Percentiles rank a stretch among this genome's conserved stretches.
Evolutionary conservation across 2,329 filamentous ascomycete species (phyloP).

Genomic region (Calonectria leucothoes): DNA sequence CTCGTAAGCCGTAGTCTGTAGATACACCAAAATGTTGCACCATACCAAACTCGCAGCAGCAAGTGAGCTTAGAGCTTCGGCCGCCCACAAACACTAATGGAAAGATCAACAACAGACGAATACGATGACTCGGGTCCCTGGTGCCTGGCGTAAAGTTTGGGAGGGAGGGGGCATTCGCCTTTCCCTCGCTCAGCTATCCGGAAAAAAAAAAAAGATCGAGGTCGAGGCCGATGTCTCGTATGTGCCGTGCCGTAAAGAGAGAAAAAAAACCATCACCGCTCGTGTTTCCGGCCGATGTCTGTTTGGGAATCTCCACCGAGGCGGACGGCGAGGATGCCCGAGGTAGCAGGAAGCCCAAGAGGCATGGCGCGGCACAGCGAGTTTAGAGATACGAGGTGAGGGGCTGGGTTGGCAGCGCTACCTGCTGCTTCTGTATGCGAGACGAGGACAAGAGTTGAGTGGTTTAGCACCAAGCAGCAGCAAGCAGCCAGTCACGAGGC

Average conservation of each 20-base stretch:
- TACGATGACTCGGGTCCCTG: slow-evolving; percentile 11
- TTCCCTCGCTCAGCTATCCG: not conserved
- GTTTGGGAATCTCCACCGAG: slow-evolving; percentile 6
- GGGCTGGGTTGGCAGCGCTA: not conserved
- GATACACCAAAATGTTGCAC: too few species aligned
- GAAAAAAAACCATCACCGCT: not conserved
- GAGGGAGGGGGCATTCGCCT: not conserved
- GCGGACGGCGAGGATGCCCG: not conserved
- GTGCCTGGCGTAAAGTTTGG: not conserved
- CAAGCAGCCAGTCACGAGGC: not conserved
- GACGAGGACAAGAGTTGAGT: not conserved
- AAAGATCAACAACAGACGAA: slow-evolving; percentile 1
- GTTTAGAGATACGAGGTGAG: slow-evolving; percentile 17
- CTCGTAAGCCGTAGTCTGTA: slow-evolving; percentile 1
- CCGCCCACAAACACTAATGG: slow-evolving; percentile 9
- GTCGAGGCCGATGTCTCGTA: not conserved
- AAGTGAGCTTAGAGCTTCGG: slow-evolving; percentile 7
- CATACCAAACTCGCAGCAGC: not conserved
- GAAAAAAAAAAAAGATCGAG: not conserved
- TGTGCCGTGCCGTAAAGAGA: not conserved
- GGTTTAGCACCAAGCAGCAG: not conserved
- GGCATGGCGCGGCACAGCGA: slow-evolving; percentile 11
- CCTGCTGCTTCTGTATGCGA: slow-evolving; percentile 2
- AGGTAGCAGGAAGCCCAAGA: not conserved
- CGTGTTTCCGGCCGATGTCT: not conserved